Percentiles rank a stretch among this genome's conserved stretches.
phyloP scores from a whole-genome alignment of 2,329 filamentous ascomycete genomes.

The Fusarium lyarnte region DNA sequence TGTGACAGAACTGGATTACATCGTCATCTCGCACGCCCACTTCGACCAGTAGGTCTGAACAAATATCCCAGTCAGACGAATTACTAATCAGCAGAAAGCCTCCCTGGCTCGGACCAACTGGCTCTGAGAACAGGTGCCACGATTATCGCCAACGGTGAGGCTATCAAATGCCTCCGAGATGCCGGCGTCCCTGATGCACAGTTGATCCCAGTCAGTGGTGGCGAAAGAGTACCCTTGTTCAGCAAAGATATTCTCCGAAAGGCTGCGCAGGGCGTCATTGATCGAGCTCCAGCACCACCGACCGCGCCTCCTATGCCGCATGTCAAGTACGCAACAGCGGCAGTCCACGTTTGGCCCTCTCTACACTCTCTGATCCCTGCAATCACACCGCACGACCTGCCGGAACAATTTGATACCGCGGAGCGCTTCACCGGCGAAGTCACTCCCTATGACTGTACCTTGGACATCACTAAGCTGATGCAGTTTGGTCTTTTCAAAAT shows the following conservation, averaged over 20 bases:
- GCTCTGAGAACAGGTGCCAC: neutral
- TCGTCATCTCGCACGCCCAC: neutral
- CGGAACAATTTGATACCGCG: neutral
- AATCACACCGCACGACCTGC: neutral
- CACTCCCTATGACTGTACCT: neutral
- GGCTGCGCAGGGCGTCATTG: neutral
- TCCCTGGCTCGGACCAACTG: neutral
- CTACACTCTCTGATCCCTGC: neutral
- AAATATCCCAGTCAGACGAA: neutral
- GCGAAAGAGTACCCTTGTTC: neutral
- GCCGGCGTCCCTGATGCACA: neutral
- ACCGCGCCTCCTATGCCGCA: neutral
- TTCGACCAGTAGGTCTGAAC: neutral
- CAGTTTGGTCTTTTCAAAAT: neutral
- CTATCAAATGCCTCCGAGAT: neutral
- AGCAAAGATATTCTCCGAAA: neutral
- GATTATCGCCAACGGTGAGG: neutral
- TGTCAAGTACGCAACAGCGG: neutral
- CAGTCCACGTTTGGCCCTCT: neutral
- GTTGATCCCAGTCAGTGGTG: neutral
- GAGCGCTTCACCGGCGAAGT: neutral
- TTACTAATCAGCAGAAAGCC: neutral
- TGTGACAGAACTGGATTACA: neutral
- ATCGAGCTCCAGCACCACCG: neutral
- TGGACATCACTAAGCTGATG: neutral